Base-by-base conservation (phyloP, 345 rosid genomes). In the Bretschneidera sinensis region DNA sequence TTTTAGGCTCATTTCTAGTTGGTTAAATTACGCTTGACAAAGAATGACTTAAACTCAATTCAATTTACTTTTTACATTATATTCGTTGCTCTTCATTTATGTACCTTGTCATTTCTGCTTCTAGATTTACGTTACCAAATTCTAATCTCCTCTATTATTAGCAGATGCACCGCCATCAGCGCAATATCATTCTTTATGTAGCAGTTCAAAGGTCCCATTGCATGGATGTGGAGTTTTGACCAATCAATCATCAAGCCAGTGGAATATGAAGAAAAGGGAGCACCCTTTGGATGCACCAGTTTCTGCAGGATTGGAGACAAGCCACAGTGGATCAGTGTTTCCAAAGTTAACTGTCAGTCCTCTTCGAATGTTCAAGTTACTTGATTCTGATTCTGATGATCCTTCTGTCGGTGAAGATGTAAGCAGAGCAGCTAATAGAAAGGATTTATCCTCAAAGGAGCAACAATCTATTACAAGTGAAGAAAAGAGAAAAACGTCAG, bases 371-470 rank as follows among this genome's bases (percentile, higher is more conserved):
- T 92, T 92, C 67, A 92, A 79, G 74, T 74, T 90, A 49, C 70
- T 89, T 52, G 96, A 90, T 71, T 84, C 97, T 14, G 96, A 89
- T 75, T 86, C 87, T 33, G 92, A 88, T 54, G 83, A 80, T 60
- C 80, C 82, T 66, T 63, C 79, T 43, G 62, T 28, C n/a, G 39
- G 68, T 24, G 63, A 63, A 47, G 67, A 55, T 69, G 66, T 54
- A 17, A 48, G 49, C 43, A 48, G 74, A 69, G 78, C 55, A 57
- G 64, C 79, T 67, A 52, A 23, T 33, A 71, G 43, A 55, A 54
- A 31, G 18, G 71, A 73, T 62, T 57, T 71, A 53, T 54, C 59
- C 9, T 52, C 72, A 23, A 75, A 68, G 65, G 68, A 51, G 48
- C 65, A 51, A 21, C 69, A 62, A 60, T 64, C 68, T 35, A 54